Conservation (phyloP, 768 basidiomycete genomes). For the Tulasnella sp. region DNA sequence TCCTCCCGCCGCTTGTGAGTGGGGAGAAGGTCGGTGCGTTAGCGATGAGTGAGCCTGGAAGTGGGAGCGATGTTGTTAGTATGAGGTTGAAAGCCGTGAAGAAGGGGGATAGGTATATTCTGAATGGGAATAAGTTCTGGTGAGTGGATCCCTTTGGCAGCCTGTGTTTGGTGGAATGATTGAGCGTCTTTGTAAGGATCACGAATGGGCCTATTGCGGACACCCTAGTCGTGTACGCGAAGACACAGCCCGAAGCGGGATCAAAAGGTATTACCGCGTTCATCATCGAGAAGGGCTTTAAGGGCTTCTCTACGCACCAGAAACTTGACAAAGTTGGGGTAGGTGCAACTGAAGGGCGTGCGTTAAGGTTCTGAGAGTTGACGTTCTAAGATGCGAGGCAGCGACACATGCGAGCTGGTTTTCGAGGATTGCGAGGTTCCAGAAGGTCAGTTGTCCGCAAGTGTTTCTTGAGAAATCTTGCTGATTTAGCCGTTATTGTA, state of each 20-base stretch:
- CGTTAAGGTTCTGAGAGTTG: neutral
- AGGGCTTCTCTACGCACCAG: conserved; percentile 78
- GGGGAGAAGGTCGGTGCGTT: conserved; percentile 74
- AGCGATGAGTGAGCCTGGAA: conserved; percentile 89
- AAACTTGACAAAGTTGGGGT: conserved; percentile 87
- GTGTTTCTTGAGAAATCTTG: neutral
- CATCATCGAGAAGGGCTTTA: conserved; percentile 69
- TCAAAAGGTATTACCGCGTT: conserved; percentile 90
- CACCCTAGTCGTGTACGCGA: conserved; percentile 86
- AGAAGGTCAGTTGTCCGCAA: conserved; percentile 40
- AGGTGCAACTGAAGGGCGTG: conserved; percentile 15
- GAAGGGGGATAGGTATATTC: conserved; percentile 56
- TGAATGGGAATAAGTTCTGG: conserved; percentile 95
- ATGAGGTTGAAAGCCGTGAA: conserved; percentile 79
- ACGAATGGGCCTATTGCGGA: conserved; percentile 89
- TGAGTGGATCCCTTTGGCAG: conserved; percentile 29
- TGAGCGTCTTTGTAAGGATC: conserved; percentile 44
- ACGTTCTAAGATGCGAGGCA: conserved; percentile 61
- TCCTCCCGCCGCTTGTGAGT: conserved; percentile 64
- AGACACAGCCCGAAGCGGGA: conserved; percentile 61
- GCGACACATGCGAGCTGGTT: conserved; percentile 85
- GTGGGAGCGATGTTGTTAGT: conserved; percentile 91
- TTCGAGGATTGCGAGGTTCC: conserved; percentile 88
- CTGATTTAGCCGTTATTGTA: conserved; percentile 24
- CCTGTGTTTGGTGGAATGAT: neutral